phyloP scores from a whole-genome alignment of 208 protist species.

The Giardia duodenalis region DNA sequence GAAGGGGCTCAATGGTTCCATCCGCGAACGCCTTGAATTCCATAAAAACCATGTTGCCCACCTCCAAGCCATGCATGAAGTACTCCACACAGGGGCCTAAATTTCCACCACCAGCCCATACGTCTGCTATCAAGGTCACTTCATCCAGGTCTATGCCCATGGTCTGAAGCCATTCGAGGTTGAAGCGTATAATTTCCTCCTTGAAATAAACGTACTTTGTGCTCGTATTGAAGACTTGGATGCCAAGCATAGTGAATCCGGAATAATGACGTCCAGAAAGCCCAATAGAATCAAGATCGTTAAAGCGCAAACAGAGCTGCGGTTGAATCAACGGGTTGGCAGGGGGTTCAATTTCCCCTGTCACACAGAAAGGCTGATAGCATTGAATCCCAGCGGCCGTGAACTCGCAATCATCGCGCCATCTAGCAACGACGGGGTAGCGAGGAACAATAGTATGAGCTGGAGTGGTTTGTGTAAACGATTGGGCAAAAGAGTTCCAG shows the following conservation, averaged over 20 bases:
- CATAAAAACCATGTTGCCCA: slow-evolving; percentile 51
- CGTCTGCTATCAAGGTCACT: slow-evolving; percentile 45
- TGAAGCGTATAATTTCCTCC: slow-evolving; percentile 40
- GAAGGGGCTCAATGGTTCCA: slow-evolving; percentile 10
- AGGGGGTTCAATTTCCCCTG: slow-evolving; percentile 44
- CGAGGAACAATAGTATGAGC: slow-evolving; percentile 43
- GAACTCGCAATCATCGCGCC: slow-evolving; percentile 45
- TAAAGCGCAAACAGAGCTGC: slow-evolving; percentile 47
- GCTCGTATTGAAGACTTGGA: slow-evolving; percentile 43
- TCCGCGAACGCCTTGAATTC: slow-evolving; percentile 26
- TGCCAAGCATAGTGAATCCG: slow-evolving; percentile 46
- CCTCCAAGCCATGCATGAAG: slow-evolving; percentile 47
- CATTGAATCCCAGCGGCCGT: slow-evolving; percentile 46
- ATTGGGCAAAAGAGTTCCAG: slow-evolving; percentile 35
- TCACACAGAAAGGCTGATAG: slow-evolving; percentile 48
- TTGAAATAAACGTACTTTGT: slow-evolving; percentile 37
- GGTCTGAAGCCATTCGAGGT: slow-evolving; percentile 42
- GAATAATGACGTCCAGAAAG: slow-evolving; percentile 46
- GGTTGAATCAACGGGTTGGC: slow-evolving; percentile 45
- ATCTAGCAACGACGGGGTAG: slow-evolving; percentile 47
- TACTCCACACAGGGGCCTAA: slow-evolving; percentile 48
- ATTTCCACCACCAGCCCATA: slow-evolving; percentile 48
- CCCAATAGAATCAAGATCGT: slow-evolving; percentile 48
- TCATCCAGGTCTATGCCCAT: slow-evolving; percentile 37
- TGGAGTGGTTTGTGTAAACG: not conserved